Base-by-base conservation (phyloP, 306 rosid species). In the Rosa multiflora region DNA sequence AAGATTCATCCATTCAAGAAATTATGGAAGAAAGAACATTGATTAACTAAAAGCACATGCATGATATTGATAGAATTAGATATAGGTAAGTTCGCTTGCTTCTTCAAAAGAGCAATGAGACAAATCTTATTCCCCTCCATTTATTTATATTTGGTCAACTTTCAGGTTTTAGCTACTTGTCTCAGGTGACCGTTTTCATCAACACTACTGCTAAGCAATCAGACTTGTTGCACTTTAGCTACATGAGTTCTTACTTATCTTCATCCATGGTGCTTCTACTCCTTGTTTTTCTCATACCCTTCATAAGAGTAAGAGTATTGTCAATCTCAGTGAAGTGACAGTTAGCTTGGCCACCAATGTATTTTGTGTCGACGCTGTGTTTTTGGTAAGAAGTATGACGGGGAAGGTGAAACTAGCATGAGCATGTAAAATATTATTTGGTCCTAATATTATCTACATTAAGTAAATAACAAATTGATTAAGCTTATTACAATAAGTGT, bases 261-360 rank as follows among this genome's bases (percentile, higher is more conserved):
- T 20, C 14, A 64, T 2, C 69, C 20, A 32, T 79, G 53, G 72
- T 47, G 8, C 10, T 71, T 9, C 55, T 14, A 8, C 44, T 85
- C 53, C 61, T 68, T 71, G 26, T 26, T 52, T n/a, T 64, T 32
- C 52, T 84, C 18, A 13, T 73, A 35, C 40, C 80, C 75, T 7
- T 6, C n/a, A 15, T 9, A 61, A 0, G 5, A 23, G 46, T 53
- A 23, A 55, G 15, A 39, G 17, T 61, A 12, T 23, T 29, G 35
- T 83, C 47, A 75, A 83, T 70, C 80, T 83, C 39, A 75, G 74
- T 58, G 78, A 70, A 6, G 52, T 55, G 20, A 15, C 63, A 46
- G 63, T 79, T 63, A 40, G 13, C 15, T 72, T 79, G 8, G 29
- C 83, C 59, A 83, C 70, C 7, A 70, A 70, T 47, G 66, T 26